These are phyloP conservation scores for Xerocomellus chrysenteron DNA, from an alignment of 768 basidiomycete species.

Conservation along the genomic window DNA sequence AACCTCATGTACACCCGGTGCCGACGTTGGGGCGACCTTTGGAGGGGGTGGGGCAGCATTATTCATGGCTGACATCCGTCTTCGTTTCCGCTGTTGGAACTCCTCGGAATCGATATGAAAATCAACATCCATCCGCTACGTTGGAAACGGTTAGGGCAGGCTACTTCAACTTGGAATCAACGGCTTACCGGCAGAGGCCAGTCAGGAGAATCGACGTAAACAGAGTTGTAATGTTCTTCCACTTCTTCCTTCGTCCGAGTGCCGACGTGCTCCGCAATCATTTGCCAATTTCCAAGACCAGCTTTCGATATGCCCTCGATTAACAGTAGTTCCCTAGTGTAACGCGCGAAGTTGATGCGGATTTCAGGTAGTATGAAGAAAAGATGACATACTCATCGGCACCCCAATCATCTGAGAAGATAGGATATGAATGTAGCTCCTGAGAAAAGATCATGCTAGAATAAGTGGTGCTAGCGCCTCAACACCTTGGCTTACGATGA, in stretches of 20 bases:
- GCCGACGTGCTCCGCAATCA: slow-evolving; percentile 92
- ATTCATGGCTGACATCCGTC: slow-evolving; percentile 81
- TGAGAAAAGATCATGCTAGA: slow-evolving; percentile 30
- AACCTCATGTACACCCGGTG: slow-evolving; percentile 90
- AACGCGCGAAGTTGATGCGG: slow-evolving; percentile 6
- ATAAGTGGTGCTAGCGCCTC: background rate
- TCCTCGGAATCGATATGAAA: slow-evolving; percentile 77
- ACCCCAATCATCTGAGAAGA: slow-evolving; percentile 94
- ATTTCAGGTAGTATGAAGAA: background rate
- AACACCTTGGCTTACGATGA: slow-evolving; percentile 60
- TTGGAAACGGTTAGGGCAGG: background rate
- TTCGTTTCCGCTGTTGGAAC: slow-evolving; percentile 87
- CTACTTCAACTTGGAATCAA: slow-evolving; percentile 1
- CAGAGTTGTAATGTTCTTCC: slow-evolving; percentile 79
- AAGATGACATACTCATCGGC: slow-evolving; percentile 80
- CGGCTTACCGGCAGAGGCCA: slow-evolving; percentile 80
- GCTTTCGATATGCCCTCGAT: slow-evolving; percentile 84
- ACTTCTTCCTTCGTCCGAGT: slow-evolving; percentile 93
- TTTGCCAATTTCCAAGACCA: slow-evolving; percentile 96
- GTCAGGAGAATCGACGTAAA: slow-evolving; percentile 74
- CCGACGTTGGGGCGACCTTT: slow-evolving; percentile 81
- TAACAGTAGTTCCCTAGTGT: slow-evolving; percentile 76
- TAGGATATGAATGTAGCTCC: slow-evolving; percentile 97
- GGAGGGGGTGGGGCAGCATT: slow-evolving; percentile 53
- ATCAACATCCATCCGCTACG: slow-evolving; percentile 45